Evolutionary conservation across 2,329 filamentous ascomycete species (phyloP).

Genomic region (Botryotinia globosa): DNA sequence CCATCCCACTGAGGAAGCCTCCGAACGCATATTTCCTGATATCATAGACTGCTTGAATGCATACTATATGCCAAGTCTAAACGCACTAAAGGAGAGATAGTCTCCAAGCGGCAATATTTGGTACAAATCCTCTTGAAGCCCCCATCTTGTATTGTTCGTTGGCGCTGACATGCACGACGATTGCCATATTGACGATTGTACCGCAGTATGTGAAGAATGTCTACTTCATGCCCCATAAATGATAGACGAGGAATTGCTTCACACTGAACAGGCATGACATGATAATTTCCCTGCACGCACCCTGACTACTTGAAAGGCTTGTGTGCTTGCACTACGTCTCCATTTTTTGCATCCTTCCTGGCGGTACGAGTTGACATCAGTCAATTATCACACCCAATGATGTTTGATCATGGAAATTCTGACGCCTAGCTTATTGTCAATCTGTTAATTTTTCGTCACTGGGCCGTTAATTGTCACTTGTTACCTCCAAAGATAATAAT

Average conservation of each 20-base stretch:
- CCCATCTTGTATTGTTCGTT: background rate
- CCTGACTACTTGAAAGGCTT: background rate
- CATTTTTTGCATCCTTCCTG: background rate
- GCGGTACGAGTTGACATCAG: background rate
- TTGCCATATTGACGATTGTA: background rate
- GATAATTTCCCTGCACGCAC: background rate
- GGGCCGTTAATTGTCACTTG: background rate
- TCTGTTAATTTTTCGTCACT: background rate
- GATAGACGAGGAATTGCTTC: background rate
- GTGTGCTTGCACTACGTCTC: background rate
- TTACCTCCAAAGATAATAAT: background rate
- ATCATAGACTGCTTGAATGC: background rate
- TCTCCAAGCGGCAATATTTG: background rate
- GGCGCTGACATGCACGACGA: background rate
- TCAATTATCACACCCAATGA: background rate
- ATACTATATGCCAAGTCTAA: background rate
- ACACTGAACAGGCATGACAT: background rate
- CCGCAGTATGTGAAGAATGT: background rate
- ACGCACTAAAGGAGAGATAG: background rate
- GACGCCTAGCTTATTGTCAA: background rate
- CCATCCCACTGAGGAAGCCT: background rate
- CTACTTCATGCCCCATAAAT: background rate
- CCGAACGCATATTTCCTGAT: background rate
- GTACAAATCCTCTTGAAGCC: background rate
- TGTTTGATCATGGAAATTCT: background rate